phyloP scores from a whole-genome alignment of 371 early-diverging fungal species.

The Rhizomucor miehei region DNA sequence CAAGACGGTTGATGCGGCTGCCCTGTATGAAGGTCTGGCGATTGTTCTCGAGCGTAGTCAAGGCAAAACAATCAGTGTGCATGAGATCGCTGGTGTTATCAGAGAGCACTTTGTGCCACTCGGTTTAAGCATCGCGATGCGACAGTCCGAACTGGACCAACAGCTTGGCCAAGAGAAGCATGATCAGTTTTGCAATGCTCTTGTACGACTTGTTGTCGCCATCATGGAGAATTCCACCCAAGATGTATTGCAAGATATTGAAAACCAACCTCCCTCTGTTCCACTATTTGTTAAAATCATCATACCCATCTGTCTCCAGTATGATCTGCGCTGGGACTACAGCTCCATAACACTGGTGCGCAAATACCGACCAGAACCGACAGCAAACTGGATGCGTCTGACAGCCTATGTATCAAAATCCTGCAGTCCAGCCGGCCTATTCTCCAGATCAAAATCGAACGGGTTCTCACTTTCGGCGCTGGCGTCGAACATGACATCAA shows the following conservation, averaged over 20 bases:
- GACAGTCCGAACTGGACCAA: conserved; percentile 40
- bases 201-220: conserved; percentile 56
- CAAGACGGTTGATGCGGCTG: conserved; percentile 53
- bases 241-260: conserved; percentile 51
- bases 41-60: conserved; percentile 43
- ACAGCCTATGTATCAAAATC: conserved; percentile 31
- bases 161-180: conserved; percentile 19
- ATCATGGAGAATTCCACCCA: conserved; percentile 52
- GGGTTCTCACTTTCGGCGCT: conserved; percentile 40
- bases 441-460: conserved; percentile 27
- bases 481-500: conserved; percentile 15
- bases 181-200: conserved; percentile 40
- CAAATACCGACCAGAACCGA: conserved; percentile 28
- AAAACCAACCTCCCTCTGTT: conserved; percentile 38
- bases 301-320: conserved; percentile 55
- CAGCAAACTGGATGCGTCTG: conserved; percentile 43
- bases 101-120: conserved; percentile 49
- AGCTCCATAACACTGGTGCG: conserved; percentile 24
- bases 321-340: conserved; percentile 31
- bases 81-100: conserved; percentile 42
- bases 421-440: conserved; percentile 34
- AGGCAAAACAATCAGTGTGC: conserved; percentile 35
- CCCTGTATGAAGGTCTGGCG: conserved; percentile 49
- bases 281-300: conserved; percentile 48
- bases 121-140: conserved; percentile 39